These are phyloP conservation scores for Camellia lanceoleosa DNA, from an alignment of 148 eudicot species.

Conservation along the genomic window DNA sequence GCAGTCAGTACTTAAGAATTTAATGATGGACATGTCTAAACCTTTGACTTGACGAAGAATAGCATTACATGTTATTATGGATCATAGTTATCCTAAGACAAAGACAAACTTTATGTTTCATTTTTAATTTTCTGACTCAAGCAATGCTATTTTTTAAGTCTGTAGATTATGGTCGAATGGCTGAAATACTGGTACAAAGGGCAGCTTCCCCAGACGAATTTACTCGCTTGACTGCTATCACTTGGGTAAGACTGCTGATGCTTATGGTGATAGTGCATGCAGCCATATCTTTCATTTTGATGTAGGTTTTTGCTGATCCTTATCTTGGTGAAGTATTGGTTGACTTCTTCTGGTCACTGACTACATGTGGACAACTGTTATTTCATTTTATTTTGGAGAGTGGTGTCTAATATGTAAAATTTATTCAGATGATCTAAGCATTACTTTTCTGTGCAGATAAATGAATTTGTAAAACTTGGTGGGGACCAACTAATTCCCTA, in stretches of 20 bases:
- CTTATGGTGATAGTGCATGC: not conserved
- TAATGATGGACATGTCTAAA: not conserved
- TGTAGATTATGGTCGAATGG: constrained; percentile 99
- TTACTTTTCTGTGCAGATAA: constrained; percentile 54
- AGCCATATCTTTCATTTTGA: not conserved
- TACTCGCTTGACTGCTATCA: constrained; percentile 92
- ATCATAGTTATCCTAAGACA: not conserved
- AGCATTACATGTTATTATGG: not conserved
- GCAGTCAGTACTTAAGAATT: not conserved
- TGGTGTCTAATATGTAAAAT: not conserved
- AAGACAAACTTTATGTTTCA: constrained; percentile 13
- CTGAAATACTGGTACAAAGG: constrained; percentile 94
- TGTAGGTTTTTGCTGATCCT: constrained; percentile 12
- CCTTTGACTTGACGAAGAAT: not conserved
- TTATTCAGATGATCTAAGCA: constrained; percentile 8
- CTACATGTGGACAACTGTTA: not conserved
- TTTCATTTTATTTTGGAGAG: not conserved
- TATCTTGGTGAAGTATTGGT: constrained; percentile 4
- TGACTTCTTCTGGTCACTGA: not conserved
- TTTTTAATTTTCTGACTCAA: constrained; percentile 32
- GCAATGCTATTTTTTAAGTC: constrained; percentile 59
- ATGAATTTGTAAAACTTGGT: constrained; percentile 96
- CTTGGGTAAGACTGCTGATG: constrained; percentile 67
- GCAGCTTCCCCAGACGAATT: constrained; percentile 88
- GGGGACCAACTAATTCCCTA: constrained; percentile 93